A percentile compares a stretch with the other conserved stretches of the same genome.
Conservation (phyloP, 228 moss, liverwort and hornwort genomes). For the Sphagnum magellanicum region DNA sequence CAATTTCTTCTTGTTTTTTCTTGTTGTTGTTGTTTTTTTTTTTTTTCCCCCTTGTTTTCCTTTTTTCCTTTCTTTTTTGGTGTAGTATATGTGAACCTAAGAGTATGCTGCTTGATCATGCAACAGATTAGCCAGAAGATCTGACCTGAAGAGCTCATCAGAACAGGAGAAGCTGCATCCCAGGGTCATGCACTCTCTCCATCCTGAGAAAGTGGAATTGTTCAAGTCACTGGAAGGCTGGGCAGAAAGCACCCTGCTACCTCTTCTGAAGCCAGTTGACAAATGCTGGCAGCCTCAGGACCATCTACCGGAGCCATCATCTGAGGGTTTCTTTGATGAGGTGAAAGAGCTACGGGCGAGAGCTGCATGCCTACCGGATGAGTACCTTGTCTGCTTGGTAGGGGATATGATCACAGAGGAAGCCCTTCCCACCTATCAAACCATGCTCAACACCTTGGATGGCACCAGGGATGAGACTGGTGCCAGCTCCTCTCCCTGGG, state of each 20-base stretch:
- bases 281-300: conserved; percentile 56
- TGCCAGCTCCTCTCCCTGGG: conserved; percentile 53
- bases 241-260: conserved; percentile 24
- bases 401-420: conserved; percentile 55
- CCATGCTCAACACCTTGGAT: conserved; percentile 46
- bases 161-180: conserved; percentile 14
- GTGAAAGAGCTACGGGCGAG: conserved; percentile 38
- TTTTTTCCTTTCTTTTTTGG: no score
- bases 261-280: conserved; percentile 45
- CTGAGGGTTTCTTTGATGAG: conserved; percentile 45
- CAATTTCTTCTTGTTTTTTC: no score
- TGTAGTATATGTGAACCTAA: no score
- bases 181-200: conserved; percentile 21
- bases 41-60: no score
- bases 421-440: conserved; percentile 47
- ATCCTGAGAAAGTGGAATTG: conserved; percentile 31
- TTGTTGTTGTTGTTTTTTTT: no score
- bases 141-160: no score
- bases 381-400: conserved; percentile 50
- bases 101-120: no score
- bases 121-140: no score
- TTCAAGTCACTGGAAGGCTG: conserved; percentile 32
- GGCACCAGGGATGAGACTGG: conserved; percentile 49
- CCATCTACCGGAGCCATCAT: conserved; percentile 33
- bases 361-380: conserved; percentile 35